Evolutionary conservation across 2,329 filamentous ascomycete species (phyloP), one percentile per base, ranked within the genome.

Genomic region (Ceratocystis diversiconidia): DNA sequence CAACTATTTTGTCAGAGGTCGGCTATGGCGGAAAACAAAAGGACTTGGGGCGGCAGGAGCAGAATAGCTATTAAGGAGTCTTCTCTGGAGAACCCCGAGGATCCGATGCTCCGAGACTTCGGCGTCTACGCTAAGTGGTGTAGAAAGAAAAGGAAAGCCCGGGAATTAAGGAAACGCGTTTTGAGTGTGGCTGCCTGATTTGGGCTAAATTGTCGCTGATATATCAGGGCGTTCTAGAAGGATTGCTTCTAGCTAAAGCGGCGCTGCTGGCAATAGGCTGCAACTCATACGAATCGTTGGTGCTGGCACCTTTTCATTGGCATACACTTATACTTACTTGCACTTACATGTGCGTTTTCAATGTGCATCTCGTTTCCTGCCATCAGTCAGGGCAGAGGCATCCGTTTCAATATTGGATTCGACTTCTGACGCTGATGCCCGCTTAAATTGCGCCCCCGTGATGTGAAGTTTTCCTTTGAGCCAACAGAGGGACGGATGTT

Each of bases 81-180:
- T 32, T 55, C 50, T 25, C 48, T 10, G 25, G 8, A 10, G 19
- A 25, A 25, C 19, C 19, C 48, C 48, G 48, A 52, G 48, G 19
- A 15, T 59, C 55, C 55, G 55, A 59, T 59, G 28, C 30, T 36
- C 55, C 55, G 55, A 59, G 55, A 59, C 28, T 59, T 59, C 55
- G 55, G 12, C 55, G 55, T 36, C 55, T n/a, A 52, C 6, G 12
- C 8, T 2, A 28, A 22, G 22, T 12, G 25, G 22, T 1, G 5
- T 12, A 10, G 3, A 19, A 5, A 52, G 12, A 48, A 19, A 48
- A n/a, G 46, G 19, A 17, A 22, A 19, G 46, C 46, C 46, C 46
- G 46, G 44, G 46, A 48, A 48, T n/a, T 19, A 48, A n/a, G 7
- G 44, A n/a, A 22, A 22, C 48, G 48, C 36, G 36, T 41, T 12